Base-by-base conservation (phyloP, 2,329 filamentous ascomycete species). In the Fusarium austroafricanum region DNA sequence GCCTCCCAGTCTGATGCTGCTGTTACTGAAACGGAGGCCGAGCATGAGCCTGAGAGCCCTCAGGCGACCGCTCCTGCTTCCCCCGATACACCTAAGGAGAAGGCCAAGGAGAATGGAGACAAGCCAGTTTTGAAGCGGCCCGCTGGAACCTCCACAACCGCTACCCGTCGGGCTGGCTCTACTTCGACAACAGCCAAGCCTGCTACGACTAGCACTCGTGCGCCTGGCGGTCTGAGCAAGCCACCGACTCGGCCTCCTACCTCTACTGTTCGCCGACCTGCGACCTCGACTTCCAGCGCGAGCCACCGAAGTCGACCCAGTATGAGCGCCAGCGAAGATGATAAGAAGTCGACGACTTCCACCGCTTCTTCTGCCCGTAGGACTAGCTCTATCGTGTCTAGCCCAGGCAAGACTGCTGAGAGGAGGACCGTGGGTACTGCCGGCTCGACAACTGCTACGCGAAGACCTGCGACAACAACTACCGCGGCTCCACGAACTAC, bases 271-370 rank as follows among this genome's bases (percentile, higher is more conserved):
- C 72, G 77, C 62, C 73, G 76, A 33, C 71, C 77, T 44, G 71
- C 76, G 8, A 76, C 78, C 17, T 71, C 80, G 10, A 77, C 80
- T 35, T 76, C 82, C 6, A 71, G 77, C n/a, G 71, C 79, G 38
- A 79, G 75, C 65, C 83, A 85, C 73, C 80, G 78, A 65, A 81
- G 82, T 45, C 82, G 81, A n/a, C 78, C 83, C 35, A 83, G 81
- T 50, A 77, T 83, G 52, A 84, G 83, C 61, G 79, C 81, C 50
- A 83, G 83, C 55, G 83, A 85, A 63, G 84, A 85, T 68, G 84
- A 86, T 60, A 83, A 81, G 77, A 83, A 79, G 72, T 75, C 81
- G 6, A 75, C 73, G 21, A 71, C 81, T 61, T 78, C 78, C 9
- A 77, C 78, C 12, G 75, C 78, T 37, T 65, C 73, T 18, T 76